Base-by-base conservation (phyloP, 108 stramenopile species). In the Cyclotella cryptica region DNA sequence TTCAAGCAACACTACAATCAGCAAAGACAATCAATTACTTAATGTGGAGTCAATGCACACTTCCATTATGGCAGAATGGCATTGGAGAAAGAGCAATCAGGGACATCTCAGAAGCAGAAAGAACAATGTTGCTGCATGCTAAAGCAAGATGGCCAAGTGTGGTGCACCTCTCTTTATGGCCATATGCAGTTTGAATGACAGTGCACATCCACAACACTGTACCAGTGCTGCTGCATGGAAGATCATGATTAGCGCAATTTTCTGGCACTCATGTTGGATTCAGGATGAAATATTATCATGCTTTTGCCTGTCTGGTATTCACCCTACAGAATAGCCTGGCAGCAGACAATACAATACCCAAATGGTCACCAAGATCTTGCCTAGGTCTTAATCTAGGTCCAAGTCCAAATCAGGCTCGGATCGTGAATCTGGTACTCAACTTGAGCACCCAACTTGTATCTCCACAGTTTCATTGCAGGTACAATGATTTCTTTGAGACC, bases 391-490 rank as follows among this genome's bases (percentile, higher is more conserved):
- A 84, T 53, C 67, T 80, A 27, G 84, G 79, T 29, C 69, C 40
- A 11, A 76, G 74, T 15, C 68, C 10, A 59, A 75, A 17, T 39
- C 52, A 26, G 28, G 53, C 73, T 10, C 6, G 73, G 17, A 75
- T 69, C 71, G 66, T 86, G 17, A 57, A 77, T 41, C 77, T 85
- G 17, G 75, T 77, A 3, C 64, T 80, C 24, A 76, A 65, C 46
- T 66, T 66, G 6, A 66, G 8, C 10, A 85, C 79, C 3, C 79
- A 79, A 30, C 43, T 85, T 22, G 79, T 75, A 0, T 80, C 74
- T 27, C 84, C 84, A 9, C 79, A 80, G 47, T 85, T 47, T 44
- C 78, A 79, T 45, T 57, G 74, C 22, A 52, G 22, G n/a, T 52
- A 53, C 41, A 53, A 69, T 45, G 69, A 70, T 22, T 71, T 61